Evolutionary conservation across 1,139 yeast species (phyloP).

Genomic region (Debaryomycetaceae sp.): DNA sequence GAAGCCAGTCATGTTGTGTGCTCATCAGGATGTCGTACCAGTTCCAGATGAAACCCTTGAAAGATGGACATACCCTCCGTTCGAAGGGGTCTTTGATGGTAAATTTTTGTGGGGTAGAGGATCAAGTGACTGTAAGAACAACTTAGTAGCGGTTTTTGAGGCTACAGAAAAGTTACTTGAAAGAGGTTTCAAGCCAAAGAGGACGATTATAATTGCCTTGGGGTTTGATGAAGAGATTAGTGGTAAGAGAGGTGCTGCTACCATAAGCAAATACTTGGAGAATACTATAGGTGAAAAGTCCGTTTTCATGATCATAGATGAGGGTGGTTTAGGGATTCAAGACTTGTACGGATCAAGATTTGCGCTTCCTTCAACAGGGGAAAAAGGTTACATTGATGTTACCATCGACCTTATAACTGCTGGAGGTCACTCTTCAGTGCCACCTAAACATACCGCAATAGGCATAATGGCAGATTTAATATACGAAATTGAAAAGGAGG

Average conservation of each 20-base stretch:
- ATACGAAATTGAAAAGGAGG: constrained; percentile 35
- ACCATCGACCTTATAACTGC: constrained; percentile 34
- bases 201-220: constrained; percentile 25
- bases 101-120: constrained; percentile 26
- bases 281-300: constrained; percentile 25
- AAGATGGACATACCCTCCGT: constrained; percentile 62
- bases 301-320: constrained; percentile 38
- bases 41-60: constrained; percentile 48
- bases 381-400: constrained; percentile 39
- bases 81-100: constrained; percentile 58
- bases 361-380: constrained; percentile 37
- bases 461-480: constrained; percentile 43
- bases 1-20: constrained; percentile 59
- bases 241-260: constrained; percentile 23
- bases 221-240: constrained; percentile 32
- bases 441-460: constrained; percentile 46
- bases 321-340: constrained; percentile 32
- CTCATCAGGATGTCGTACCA: constrained; percentile 76
- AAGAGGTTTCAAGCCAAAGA: constrained; percentile 17
- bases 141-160: constrained; percentile 24
- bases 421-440: constrained; percentile 46
- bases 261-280: constrained; percentile 12
- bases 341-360: constrained; percentile 25
- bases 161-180: constrained; percentile 21
- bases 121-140: constrained; percentile 26